Evolutionary conservation across 1,284 basidiomycete species (phyloP), one percentile per base, ranked within the genome.

Genomic region (Bondarzewia mesenterica): DNA sequence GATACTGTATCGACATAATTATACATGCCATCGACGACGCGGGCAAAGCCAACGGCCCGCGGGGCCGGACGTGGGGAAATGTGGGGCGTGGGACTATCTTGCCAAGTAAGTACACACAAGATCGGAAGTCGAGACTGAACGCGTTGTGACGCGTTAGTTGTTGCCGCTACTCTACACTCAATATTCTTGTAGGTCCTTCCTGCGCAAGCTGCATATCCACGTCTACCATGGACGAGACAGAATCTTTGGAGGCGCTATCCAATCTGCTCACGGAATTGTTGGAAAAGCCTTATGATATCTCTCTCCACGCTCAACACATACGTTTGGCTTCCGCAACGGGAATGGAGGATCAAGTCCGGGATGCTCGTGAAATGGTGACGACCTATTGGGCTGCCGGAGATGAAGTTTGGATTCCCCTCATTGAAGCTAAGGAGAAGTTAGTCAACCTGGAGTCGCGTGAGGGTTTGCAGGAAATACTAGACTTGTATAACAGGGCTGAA

Each of bases 401-500:
- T 48, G 74, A 82, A 38, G 72, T 85, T 15, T 87, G 85, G 86
- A 48, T 79, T 21, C 75, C 77, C 14, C 66, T 85, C 29, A 70
- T 89, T 32, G 66, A 78, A 14, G 63, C 68, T n/a, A 84, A 78
- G 58, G 63, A 73, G 46, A 59, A 64, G n/a, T 55, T 65, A 2
- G 64, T 70, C 4, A 67, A 82, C 54, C 48, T 82, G 25, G 68
- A 75, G 27, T 72, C 72, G 4, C 59, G 63, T 15, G 73, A 78
- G 42, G 75, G 72, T 12, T 67, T 82, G 20, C 59, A 75, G 38
- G 77, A 81, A 42, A 62, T 89, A 10, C 63, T 89, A 49, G 73
- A 74, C n/a, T 55, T 82, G 41, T 92, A 85, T 60, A 65, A 71
- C 39, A 75, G 72, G 41, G 89, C 90, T 15, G 87, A 90, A 61